Conservation (phyloP, 2,329 filamentous ascomycete genomes). For the Talaromyces atroroseus region DNA sequence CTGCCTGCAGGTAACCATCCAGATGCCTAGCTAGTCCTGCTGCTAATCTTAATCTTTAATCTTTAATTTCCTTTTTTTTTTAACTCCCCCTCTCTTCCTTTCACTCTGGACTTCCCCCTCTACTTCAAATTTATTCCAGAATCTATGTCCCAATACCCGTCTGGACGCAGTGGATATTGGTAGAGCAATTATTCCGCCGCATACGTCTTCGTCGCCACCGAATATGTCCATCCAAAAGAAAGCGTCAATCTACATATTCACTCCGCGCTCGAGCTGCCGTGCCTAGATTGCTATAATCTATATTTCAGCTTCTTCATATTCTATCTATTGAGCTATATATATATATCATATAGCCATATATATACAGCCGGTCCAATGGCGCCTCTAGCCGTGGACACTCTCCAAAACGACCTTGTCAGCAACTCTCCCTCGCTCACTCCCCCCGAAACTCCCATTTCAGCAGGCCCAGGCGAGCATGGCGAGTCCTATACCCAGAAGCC, state of each 20-base stretch:
- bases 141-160: too few species aligned
- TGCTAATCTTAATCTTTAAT: too few species aligned
- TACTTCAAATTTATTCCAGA: too few species aligned
- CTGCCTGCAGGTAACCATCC: too few species aligned
- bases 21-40: too few species aligned
- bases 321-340: too few species aligned
- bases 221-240: background rate
- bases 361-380: background rate
- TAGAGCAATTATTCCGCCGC: background rate
- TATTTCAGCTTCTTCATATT: too few species aligned
- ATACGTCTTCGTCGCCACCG: background rate
- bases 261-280: background rate
- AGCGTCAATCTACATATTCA: background rate
- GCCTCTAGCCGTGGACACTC: constrained; percentile 2
- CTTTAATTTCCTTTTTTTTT: too few species aligned
- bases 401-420: background rate
- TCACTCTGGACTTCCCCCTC: too few species aligned
- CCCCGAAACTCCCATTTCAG: background rate
- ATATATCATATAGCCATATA: background rate
- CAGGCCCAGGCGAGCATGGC: too few species aligned
- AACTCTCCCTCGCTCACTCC: background rate
- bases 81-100: too few species aligned
- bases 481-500: constrained; percentile 8
- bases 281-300: background rate
- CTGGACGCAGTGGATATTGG: too few species aligned